A percentile compares a stretch with the other conserved stretches of the same genome.
Conservation (phyloP, 2,329 filamentous ascomycete genomes). For the Thyridium curvatum region DNA sequence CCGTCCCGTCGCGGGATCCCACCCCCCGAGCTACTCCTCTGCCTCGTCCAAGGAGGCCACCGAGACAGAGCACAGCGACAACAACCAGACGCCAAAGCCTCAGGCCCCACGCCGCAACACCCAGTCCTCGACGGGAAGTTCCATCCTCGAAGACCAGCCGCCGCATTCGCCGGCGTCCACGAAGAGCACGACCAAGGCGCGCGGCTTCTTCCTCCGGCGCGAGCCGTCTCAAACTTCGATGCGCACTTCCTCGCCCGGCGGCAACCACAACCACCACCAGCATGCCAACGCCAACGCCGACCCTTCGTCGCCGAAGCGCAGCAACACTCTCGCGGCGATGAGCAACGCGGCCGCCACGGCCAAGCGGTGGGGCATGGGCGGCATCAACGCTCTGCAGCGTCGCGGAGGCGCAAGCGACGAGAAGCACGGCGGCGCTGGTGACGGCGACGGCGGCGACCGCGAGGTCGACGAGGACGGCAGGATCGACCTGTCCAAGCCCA, state of each 20-base stretch:
- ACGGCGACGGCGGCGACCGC: background rate
- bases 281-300: no score
- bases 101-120: slow-evolving; percentile 29
- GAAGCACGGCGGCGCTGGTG: slow-evolving; percentile 2
- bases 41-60: slow-evolving; percentile 38
- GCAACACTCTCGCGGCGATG: slow-evolving; percentile 44
- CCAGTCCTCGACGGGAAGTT: slow-evolving; percentile 24
- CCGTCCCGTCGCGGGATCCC: slow-evolving; percentile 28
- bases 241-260: slow-evolving; percentile 25
- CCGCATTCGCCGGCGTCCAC: slow-evolving; percentile 26
- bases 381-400: slow-evolving; percentile 49
- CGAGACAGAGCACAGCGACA: slow-evolving; percentile 30
- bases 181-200: slow-evolving; percentile 31
- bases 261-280: slow-evolving; percentile 19
- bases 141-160: background rate
- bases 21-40: slow-evolving; percentile 41
- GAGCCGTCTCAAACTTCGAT: slow-evolving; percentile 28
- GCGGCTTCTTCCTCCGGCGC: slow-evolving; percentile 31
- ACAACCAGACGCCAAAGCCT: slow-evolving; percentile 17
- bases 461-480: slow-evolving; percentile 11
- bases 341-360: slow-evolving; percentile 49
- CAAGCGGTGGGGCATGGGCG: slow-evolving; percentile 54
- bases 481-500: slow-evolving; percentile 56
- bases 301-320: slow-evolving; percentile 30
- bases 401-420: slow-evolving; percentile 13